Percentiles rank a stretch among this genome's conserved stretches.
Evolutionary conservation across 2,329 filamentous ascomycete species (phyloP).

Genomic region (Aspergillus uvarum): DNA sequence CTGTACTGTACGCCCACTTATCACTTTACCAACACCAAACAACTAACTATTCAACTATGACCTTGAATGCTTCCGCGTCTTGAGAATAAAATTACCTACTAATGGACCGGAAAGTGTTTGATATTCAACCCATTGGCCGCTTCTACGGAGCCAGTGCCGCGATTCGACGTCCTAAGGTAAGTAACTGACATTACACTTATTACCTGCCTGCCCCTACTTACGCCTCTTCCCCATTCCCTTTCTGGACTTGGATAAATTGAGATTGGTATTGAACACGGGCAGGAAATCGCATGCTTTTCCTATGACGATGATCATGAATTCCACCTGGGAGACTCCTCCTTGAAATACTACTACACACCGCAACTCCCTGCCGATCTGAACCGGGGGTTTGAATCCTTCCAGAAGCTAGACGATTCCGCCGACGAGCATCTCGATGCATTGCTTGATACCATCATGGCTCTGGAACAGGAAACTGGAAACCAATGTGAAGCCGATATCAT

Average conservation of each 20-base stretch:
- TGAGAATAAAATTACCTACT: too few species aligned
- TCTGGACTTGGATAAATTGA: neutral
- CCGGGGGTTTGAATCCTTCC: conserved; percentile 76
- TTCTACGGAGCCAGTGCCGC: conserved; percentile 68
- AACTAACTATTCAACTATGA: too few species aligned
- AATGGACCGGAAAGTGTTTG: conserved; percentile 51
- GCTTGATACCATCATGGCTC: conserved; percentile 69
- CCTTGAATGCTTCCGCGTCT: too few species aligned
- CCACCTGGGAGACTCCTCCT: conserved; percentile 71
- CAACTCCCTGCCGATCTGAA: conserved; percentile 70
- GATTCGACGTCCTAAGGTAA: conserved; percentile 72
- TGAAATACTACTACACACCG: conserved; percentile 87
- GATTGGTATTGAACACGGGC: conserved; percentile 9
- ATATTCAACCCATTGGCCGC: conserved; percentile 67
- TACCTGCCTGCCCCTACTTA: neutral
- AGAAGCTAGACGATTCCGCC: conserved; percentile 75
- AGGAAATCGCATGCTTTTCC: conserved; percentile 93
- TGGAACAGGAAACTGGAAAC: conserved; percentile 68
- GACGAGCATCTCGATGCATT: conserved; percentile 88
- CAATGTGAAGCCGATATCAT: conserved; percentile 75
- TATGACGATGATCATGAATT: conserved; percentile 83
- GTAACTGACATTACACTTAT: neutral
- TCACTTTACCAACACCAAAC: too few species aligned
- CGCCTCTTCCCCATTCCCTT: neutral
- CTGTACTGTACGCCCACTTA: too few species aligned